Conservation (phyloP, 345 rosid genomes). For the Luvunga scandens region DNA sequence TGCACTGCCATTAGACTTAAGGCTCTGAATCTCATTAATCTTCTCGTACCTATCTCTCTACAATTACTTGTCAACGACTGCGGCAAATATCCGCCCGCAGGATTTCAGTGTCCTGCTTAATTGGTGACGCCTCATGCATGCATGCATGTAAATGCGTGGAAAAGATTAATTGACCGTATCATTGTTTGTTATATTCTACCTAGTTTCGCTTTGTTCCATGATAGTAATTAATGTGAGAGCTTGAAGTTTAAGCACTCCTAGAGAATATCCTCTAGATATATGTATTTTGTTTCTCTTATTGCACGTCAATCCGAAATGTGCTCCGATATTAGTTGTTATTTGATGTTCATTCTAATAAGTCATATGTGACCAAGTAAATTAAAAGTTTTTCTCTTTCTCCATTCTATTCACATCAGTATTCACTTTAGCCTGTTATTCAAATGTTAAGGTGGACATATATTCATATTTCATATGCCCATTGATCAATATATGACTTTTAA, state of each 20-base stretch:
- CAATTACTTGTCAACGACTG: not conserved
- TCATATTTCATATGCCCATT: too few relatives aligned
- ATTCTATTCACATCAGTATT: not conserved
- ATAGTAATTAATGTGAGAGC: not conserved
- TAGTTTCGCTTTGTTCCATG: not conserved
- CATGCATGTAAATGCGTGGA: too few relatives aligned
- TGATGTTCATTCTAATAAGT: too few relatives aligned
- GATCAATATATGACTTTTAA: too few relatives aligned
- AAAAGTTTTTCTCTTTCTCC: too few relatives aligned
- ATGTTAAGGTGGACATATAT: too few relatives aligned
- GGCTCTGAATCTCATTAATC: not conserved
- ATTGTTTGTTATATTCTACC: too few relatives aligned
- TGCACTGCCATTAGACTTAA: slow-evolving; percentile 81
- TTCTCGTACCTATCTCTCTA: not conserved
- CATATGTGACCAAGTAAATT: too few relatives aligned
- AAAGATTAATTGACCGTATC: too few relatives aligned
- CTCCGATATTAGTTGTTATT: too few relatives aligned
- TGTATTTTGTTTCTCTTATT: not conserved
- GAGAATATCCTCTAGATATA: not conserved
- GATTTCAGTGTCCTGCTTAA: not conserved
- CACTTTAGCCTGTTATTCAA: too few relatives aligned
- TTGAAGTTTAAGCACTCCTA: not conserved
- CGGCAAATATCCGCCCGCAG: not conserved
- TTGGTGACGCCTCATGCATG: not conserved
- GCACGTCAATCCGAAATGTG: too few relatives aligned